A percentile compares a stretch with the other conserved stretches of the same genome.
phyloP scores from a whole-genome alignment of 768 basidiomycete genomes.

The Boletus vermiculosoides region DNA sequence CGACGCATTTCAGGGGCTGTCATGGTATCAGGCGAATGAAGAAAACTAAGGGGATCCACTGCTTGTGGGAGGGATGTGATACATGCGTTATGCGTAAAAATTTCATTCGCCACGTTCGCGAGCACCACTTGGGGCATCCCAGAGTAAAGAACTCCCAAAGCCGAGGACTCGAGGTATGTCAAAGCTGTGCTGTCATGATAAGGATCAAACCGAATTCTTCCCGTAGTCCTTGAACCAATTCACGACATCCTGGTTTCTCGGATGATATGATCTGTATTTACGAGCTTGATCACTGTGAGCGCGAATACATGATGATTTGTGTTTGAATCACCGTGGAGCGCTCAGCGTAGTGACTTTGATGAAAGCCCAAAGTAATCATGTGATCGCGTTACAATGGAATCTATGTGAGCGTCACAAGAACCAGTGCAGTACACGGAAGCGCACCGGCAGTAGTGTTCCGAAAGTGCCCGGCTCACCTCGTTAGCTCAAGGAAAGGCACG shows the following conservation, averaged over 20 bases:
- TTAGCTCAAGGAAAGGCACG: no score
- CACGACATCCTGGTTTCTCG: neutral
- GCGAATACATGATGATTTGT: neutral
- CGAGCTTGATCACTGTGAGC: neutral
- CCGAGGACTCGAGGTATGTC: neutral
- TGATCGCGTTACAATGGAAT: no score
- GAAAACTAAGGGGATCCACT: accelerated
- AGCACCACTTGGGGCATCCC: constrained; percentile 1
- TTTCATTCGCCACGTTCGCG: constrained; percentile 1
- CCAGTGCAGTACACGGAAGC: no score
- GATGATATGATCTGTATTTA: neutral
- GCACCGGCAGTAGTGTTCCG: no score
- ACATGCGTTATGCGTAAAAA: neutral
- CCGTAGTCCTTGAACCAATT: neutral
- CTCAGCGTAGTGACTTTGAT: no score
- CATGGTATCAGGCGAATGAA: neutral
- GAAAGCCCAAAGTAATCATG: no score
- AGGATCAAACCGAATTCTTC: neutral
- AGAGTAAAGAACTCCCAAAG: neutral
- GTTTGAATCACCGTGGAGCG: no score
- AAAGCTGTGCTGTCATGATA: neutral
- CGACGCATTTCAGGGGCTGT: neutral
- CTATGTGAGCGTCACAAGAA: no score
- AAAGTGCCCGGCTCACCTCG: no score
- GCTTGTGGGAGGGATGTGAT: neutral